Evolutionary conservation across 2,329 filamentous ascomycete species (phyloP).

Genomic region (Penicillium sp.): DNA sequence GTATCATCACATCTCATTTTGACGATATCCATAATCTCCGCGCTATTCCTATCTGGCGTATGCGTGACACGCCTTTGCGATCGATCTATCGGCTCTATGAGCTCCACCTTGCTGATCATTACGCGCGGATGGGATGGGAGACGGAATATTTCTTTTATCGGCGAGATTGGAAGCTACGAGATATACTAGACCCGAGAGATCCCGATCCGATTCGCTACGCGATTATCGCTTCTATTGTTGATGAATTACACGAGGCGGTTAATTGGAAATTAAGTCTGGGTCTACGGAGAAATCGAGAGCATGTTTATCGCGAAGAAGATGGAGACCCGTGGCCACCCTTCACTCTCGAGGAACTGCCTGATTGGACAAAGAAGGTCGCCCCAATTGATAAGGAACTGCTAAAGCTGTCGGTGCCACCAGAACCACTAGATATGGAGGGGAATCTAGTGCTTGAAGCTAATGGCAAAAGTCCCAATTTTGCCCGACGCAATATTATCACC

Average conservation of each 20-base stretch:
- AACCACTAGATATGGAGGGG: conserved; percentile 11
- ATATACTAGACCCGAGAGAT: conserved; percentile 27
- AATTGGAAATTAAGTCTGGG: conserved; percentile 29
- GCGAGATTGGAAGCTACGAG: conserved; percentile 16
- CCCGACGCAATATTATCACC: conserved; percentile 25
- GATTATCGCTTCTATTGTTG: conserved; percentile 25
- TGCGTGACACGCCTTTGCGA: conserved; percentile 29
- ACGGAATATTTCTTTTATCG: conserved; percentile 26
- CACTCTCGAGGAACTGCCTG: conserved; percentile 16
- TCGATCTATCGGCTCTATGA: conserved; percentile 32
- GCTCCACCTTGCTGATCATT: conserved; percentile 17
- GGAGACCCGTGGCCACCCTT: conserved; percentile 24
- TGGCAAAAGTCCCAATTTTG: conserved; percentile 21
- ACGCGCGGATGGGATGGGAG: conserved; percentile 21
- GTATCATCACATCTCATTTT: not conserved
- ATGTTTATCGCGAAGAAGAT: conserved; percentile 23
- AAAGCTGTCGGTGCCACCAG: conserved; percentile 8
- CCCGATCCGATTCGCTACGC: conserved; percentile 29
- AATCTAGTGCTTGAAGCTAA: conserved; percentile 20
- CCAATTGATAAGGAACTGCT: conserved; percentile 14
- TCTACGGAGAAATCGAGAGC: conserved; percentile 22
- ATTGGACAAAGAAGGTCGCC: conserved; percentile 18
- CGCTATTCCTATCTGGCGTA: conserved; percentile 26
- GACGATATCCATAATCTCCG: conserved; percentile 25
- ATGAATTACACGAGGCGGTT: conserved; percentile 23